Conservation (phyloP, 2,329 filamentous ascomycete species). For the Colletotrichum sp. region DNA sequence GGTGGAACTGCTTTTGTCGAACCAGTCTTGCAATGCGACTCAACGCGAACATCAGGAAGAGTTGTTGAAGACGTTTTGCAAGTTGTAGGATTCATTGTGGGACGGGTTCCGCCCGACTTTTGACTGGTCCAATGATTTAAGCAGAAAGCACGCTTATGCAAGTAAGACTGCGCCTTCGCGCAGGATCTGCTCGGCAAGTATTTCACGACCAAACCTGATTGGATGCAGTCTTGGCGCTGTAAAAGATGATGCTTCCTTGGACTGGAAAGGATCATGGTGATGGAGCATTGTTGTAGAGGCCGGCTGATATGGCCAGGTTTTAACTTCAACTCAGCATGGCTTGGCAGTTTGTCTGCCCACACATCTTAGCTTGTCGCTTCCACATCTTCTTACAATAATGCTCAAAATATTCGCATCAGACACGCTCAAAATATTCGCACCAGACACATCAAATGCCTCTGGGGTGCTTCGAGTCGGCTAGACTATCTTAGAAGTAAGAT, state of each 20-base stretch:
- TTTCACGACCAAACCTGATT: neutral
- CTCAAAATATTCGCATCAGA: no score
- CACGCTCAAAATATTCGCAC: no score
- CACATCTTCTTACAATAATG: no score
- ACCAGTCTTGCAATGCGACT: neutral
- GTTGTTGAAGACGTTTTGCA: neutral
- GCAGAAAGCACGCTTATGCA: neutral
- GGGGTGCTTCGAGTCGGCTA: no score
- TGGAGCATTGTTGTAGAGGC: neutral
- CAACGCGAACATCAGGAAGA: neutral
- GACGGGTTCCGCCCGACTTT: neutral
- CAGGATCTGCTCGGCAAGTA: neutral
- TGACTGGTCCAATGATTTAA: neutral
- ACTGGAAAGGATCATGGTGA: neutral
- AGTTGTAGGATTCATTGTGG: neutral
- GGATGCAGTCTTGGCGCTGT: neutral
- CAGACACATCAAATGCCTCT: no score
- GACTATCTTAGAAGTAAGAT: no score
- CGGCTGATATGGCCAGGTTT: neutral
- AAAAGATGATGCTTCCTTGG: neutral
- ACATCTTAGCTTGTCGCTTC: neutral
- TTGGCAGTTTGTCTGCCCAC: neutral
- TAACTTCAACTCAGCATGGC: neutral
- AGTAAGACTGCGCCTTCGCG: neutral
- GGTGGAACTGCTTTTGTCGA: fast-evolving